These are phyloP conservation scores for Leptographium radiaticola DNA, from an alignment of 2,329 filamentous ascomycete genomes.

Conservation along the genomic window DNA sequence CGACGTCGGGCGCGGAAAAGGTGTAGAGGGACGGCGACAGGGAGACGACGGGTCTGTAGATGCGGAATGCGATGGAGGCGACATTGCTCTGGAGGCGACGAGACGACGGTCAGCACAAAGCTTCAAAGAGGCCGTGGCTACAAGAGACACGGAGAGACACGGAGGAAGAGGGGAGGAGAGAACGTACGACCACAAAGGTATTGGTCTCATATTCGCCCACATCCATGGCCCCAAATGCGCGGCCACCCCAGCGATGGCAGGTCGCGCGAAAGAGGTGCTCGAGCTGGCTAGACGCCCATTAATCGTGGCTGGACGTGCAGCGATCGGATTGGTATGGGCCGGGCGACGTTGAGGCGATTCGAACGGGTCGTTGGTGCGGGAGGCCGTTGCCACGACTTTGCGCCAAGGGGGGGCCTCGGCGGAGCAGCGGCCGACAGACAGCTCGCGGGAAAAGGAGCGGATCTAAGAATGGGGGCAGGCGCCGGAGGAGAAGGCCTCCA, in stretches of 20 bases:
- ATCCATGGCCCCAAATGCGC: slow-evolving; percentile 32
- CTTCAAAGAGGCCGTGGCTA: not conserved
- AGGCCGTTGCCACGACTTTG: not conserved
- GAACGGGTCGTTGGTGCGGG: not conserved
- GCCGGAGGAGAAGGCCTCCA: slow-evolving; percentile 20
- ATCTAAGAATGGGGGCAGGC: not conserved
- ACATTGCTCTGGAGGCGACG: slow-evolving; percentile 36
- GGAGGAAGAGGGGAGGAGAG: not conserved
- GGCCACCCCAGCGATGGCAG: slow-evolving; percentile 5
- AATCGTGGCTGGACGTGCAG: not conserved
- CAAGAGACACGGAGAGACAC: slow-evolving; percentile 5
- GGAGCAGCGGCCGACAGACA: not conserved
- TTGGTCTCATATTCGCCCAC: slow-evolving; percentile 51
- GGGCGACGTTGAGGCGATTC: not conserved
- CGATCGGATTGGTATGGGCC: not conserved
- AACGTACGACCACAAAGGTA: slow-evolving; percentile 41
- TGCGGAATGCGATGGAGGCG: slow-evolving; percentile 38
- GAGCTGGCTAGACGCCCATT: slow-evolving; percentile 2
- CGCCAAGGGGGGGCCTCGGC: not conserved
- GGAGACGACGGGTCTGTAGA: slow-evolving; percentile 37
- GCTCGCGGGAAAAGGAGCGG: not conserved
- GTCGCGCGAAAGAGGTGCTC: slow-evolving; percentile 1
- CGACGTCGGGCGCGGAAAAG: slow-evolving; percentile 35
- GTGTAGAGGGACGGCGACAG: slow-evolving; percentile 27
- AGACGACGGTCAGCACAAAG: not conserved